A percentile compares a stretch with the other conserved stretches of the same genome.
Conservation (phyloP, 768 basidiomycete species). For the Kwoniella botswanensis region DNA sequence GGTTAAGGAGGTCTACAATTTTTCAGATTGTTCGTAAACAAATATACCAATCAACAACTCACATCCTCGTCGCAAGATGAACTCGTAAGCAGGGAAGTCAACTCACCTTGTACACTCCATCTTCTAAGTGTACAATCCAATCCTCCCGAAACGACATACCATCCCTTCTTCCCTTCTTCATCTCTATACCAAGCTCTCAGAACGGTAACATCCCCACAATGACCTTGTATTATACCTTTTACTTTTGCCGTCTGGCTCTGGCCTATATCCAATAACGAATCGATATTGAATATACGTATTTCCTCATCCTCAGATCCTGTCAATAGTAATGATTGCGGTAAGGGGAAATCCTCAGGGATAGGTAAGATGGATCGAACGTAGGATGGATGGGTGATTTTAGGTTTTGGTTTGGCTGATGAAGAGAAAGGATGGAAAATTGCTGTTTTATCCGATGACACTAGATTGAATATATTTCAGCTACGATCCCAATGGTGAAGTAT, state of each 20-base stretch:
- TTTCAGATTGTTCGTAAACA: too few relatives aligned
- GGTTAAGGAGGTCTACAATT: conserved; percentile 45
- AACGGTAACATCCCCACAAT: conserved; percentile 85
- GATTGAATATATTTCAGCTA: neutral
- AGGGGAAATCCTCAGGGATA: conserved; percentile 62
- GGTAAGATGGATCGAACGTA: conserved; percentile 73
- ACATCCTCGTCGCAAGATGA: neutral
- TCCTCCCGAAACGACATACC: conserved; percentile 82
- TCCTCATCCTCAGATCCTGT: conserved; percentile 79
- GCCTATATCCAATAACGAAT: conserved; percentile 63
- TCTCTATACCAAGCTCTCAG: conserved; percentile 71
- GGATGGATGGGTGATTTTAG: conserved; percentile 63
- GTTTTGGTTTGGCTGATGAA: conserved; percentile 18
- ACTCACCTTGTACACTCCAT: conserved; percentile 75
- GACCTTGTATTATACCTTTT: conserved; percentile 68
- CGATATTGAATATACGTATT: conserved; percentile 79
- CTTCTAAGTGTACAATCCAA: conserved; percentile 85
- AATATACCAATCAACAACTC: too few relatives aligned
- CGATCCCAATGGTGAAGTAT: neutral
- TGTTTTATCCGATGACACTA: conserved; percentile 89
- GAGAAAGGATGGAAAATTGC: conserved; percentile 65
- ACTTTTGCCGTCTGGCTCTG: neutral
- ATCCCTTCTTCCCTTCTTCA: conserved; percentile 66
- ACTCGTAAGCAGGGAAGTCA: conserved; percentile 17
- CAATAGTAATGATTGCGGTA: conserved; percentile 70